Evolutionary conservation across 768 basidiomycete genomes (phyloP), one percentile per base, ranked within the genome.

Genomic region (Hypholoma sublateritium): DNA sequence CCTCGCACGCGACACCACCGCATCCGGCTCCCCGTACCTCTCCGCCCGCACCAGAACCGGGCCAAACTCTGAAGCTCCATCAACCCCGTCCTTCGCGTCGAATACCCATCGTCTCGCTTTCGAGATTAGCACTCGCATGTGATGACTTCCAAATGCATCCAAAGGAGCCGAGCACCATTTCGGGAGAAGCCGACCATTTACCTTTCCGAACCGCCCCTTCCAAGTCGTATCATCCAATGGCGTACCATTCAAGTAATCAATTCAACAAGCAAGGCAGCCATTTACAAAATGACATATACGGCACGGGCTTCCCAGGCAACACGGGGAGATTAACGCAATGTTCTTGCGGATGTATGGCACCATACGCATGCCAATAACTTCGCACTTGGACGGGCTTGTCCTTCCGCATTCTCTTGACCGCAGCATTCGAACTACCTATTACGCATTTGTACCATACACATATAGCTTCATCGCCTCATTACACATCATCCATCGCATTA

Each of bases 81-180:
- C 78, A 80, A 61, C 78, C 78, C 43, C 77, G 77, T 43, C 78
- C 78, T 55, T 75, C 68, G 45, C 74, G 77, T 53, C 72, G 67
- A 44, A 78, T 80, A 64, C 76, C 77, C 36, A 80, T 78, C 58
- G 67, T 78, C 13, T 74, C 74, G 37, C 70, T 80, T 25, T 74
- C 74, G 34, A 64, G 74, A 60, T 64, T 78, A 50, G 77, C 77
- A 34, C 71, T 70, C 28, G 74, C 73, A 41, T 74, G 73, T 61
- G 77, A 77, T 22, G 69, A 67, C 42, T 39, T 61, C 46, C 57
- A 61, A 55, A 60, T 48, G 46, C 59, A 36, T 46, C 54, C 63
- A 60, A 59, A 60, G 41, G 35, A 55, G 36, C 49, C 50, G 50
- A 59, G 45, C 46, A 35, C 21, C 43, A 42, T 35, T 59, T 50